These are phyloP conservation scores for Amanita subjunquillea DNA, from an alignment of 768 basidiomycete species.

Conservation along the genomic window DNA sequence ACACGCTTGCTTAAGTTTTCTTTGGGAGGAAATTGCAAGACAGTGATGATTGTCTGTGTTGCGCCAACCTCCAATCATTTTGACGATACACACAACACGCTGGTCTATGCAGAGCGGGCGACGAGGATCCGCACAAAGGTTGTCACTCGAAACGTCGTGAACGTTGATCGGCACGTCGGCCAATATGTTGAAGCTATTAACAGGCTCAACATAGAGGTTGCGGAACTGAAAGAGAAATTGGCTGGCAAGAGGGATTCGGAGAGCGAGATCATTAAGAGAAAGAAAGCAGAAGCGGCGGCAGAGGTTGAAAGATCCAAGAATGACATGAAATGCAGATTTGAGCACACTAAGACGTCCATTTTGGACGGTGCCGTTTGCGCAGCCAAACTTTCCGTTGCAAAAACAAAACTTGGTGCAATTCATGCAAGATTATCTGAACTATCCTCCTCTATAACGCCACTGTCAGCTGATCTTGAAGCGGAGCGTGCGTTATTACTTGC, in stretches of 20 bases:
- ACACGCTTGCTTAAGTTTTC: conserved; percentile 97
- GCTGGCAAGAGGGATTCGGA: conserved; percentile 59
- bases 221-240: conserved; percentile 78
- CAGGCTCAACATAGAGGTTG: conserved; percentile 73
- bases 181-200: conserved; percentile 95
- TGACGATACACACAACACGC: conserved; percentile 97
- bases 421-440: conserved; percentile 52
- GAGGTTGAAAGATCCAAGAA: conserved; percentile 68
- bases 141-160: conserved; percentile 89
- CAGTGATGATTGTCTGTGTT: conserved; percentile 98
- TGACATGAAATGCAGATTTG: conserved; percentile 63
- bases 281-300: conserved; percentile 55
- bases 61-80: conserved; percentile 94
- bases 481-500: conserved; percentile 62
- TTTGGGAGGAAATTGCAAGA: conserved; percentile 97
- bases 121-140: conserved; percentile 99
- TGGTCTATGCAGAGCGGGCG: conserved; percentile 94
- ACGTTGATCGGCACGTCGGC: conserved; percentile 90
- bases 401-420: conserved; percentile 55
- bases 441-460: conserved; percentile 25
- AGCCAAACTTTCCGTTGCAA: conserved; percentile 62
- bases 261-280: conserved; percentile 52
- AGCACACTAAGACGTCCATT: conserved; percentile 63
- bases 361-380: conserved; percentile 67
- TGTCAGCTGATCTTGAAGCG: conserved; percentile 54